Base-by-base conservation (phyloP, 1,284 basidiomycete genomes). In the Cryptococcus deneoformans region DNA sequence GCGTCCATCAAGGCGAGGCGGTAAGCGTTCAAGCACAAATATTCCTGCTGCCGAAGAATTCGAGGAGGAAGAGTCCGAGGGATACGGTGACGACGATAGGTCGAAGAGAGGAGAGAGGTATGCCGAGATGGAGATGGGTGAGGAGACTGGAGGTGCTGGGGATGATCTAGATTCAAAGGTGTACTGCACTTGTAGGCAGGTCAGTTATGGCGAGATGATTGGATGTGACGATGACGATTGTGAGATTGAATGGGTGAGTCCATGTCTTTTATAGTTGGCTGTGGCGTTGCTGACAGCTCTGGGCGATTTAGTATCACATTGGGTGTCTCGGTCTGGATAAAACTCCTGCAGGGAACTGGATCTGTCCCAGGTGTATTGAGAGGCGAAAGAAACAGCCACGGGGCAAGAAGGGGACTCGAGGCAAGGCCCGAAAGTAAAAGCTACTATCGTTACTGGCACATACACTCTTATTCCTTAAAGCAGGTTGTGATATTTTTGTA, bases 201-300 rank as follows among this genome's bases (percentile, higher is more conserved):
- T 87, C 56, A 92, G 90, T 48, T 73, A 68, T 55, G 73, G 94
- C 37, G 89, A 94, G 78, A 98, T 98, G 94, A 92, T 98, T 68
- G 94, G 86, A 3, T 98, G 94, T 98, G 94, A 98, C 75, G 89
- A 88, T 65, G 80, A 82, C 35, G 84, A 84, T 52, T 97, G 94
- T 78, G 86, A 88, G 70, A 82, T 84, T 57, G 93, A 97, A 86
- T 97, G 94, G 94, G 92, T 94, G 70, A 72, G 89, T 85, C 4
- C 1, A 7, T 37, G 2, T 38, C 34, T 42, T 11, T 37, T 9
- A 38, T 40, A 40, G 5, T 12, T 3, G 46, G 40, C 46, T 43
- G 43, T 48, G 34, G 48, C 14, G 46, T 16, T 40, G 24, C 46
- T 56, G 34, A 48, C 37, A n/a, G 42, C 47, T 34, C 45, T 50